A percentile compares a stretch with the other conserved stretches of the same genome.
phyloP scores from a whole-genome alignment of 257 asterid genomes.

The Gentiana straminea region DNA sequence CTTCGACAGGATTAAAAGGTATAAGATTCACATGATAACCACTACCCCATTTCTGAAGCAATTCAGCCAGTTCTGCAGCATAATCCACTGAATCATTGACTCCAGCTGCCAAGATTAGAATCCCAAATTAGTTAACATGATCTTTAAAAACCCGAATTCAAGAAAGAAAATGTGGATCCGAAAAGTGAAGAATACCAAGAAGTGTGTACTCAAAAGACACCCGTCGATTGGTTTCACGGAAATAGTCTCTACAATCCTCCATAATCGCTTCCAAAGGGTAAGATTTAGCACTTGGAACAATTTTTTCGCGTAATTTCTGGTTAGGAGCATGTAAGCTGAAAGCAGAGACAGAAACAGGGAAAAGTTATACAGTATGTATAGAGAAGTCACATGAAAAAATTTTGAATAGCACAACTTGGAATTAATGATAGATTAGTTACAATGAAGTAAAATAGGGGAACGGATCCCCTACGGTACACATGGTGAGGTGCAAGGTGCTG shows the following conservation, averaged over 20 bases:
- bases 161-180: not conserved
- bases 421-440: too few relatives aligned
- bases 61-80: slow-evolving; percentile 71
- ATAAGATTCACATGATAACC: slow-evolving; percentile 88
- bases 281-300: slow-evolving; percentile 89
- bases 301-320: slow-evolving; percentile 75
- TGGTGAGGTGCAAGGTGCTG: too few relatives aligned
- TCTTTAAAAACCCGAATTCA: slow-evolving; percentile 2
- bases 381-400: too few relatives aligned
- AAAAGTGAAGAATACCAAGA: slow-evolving; percentile 40
- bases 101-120: slow-evolving; percentile 51
- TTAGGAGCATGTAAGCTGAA: slow-evolving; percentile 89
- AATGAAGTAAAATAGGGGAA: too few relatives aligned
- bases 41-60: slow-evolving; percentile 80
- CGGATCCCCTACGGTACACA: too few relatives aligned
- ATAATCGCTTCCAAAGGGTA: slow-evolving; percentile 87
- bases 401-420: too few relatives aligned
- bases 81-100: slow-evolving; percentile 65
- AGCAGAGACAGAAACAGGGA: slow-evolving; percentile 13
- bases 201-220: slow-evolving; percentile 92
- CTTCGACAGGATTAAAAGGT: slow-evolving; percentile 80
- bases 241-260: slow-evolving; percentile 91
- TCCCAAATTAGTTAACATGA: not conserved
- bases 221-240: slow-evolving; percentile 68
- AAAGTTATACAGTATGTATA: not conserved